Conservation (phyloP, 257 asterid species). For the Solanum bulbocastanum region DNA sequence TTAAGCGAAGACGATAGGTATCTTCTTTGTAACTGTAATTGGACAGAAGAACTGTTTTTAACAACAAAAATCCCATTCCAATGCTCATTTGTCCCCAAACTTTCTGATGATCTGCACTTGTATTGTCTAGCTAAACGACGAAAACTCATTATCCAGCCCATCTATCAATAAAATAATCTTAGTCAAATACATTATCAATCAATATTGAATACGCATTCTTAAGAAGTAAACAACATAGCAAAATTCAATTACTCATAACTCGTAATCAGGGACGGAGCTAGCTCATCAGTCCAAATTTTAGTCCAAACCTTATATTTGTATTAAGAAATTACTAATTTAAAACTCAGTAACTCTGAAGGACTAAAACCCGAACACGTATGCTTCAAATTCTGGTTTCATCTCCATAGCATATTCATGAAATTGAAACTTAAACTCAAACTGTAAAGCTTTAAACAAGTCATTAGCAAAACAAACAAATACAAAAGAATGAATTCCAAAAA, state of each 20-base stretch:
- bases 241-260: neutral
- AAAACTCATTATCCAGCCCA: conserved; percentile 44
- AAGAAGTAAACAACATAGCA: neutral
- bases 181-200: neutral
- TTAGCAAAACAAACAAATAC: neutral
- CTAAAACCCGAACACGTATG: neutral
- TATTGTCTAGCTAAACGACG: conserved; percentile 20
- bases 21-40: conserved; percentile 20
- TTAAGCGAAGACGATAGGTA: conserved; percentile 1
- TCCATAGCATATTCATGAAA: neutral
- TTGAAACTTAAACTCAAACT: neutral
- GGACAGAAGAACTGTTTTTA: conserved; percentile 13
- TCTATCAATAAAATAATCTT: conserved; percentile 12
- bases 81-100: conserved; percentile 13
- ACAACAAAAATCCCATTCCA: conserved; percentile 11
- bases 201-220: neutral
- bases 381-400: neutral
- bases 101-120: conserved; percentile 15
- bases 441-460: neutral
- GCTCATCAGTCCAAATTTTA: neutral
- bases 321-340: neutral
- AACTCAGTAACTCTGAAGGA: neutral
- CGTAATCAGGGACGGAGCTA: neutral
- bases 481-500: neutral
- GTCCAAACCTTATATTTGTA: neutral